Evolutionary conservation across 2,329 filamentous ascomycete genomes (phyloP).

Genomic region (Cladosporium austrohemisphaericum): DNA sequence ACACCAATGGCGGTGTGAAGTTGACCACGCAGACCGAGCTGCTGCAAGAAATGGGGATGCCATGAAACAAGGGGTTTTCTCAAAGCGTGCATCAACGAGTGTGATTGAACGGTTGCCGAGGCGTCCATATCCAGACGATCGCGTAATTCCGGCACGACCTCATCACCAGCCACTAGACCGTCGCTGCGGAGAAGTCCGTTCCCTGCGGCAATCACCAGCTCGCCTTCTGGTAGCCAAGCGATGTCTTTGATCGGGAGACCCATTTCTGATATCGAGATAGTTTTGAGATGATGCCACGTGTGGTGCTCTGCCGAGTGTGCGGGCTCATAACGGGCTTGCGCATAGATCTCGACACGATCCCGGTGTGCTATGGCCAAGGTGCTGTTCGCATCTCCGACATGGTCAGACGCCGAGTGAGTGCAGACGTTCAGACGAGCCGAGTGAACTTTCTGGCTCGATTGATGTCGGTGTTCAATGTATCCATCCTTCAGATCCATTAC

Average conservation of each 20-base stretch:
- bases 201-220: constrained; percentile 81
- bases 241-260: constrained; percentile 24
- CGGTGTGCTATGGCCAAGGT: constrained; percentile 28
- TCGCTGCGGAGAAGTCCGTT: constrained; percentile 88
- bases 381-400: constrained; percentile 17
- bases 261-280: constrained; percentile 23
- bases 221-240: constrained; percentile 74
- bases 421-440: not conserved
- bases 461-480: constrained; percentile 29
- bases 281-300: constrained; percentile 26
- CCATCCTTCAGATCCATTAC: constrained; percentile 30
- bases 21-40: constrained; percentile 82
- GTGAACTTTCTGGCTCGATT: constrained; percentile 3
- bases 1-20: constrained; percentile 66
- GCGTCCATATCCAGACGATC: constrained; percentile 6
- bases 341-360: constrained; percentile 24
- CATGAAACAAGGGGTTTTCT: constrained; percentile 88
- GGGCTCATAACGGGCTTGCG: constrained; percentile 25
- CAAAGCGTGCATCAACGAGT: constrained; percentile 40
- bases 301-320: constrained; percentile 12
- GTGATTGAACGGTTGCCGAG: not conserved
- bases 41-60: constrained; percentile 84
- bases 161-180: constrained; percentile 64
- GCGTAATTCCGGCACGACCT: constrained; percentile 44
- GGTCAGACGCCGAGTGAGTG: not conserved